A percentile compares a stretch with the other conserved stretches of the same genome.
These are phyloP conservation scores for Mycena venus DNA, from an alignment of 768 basidiomycete species.

Conservation along the genomic window DNA sequence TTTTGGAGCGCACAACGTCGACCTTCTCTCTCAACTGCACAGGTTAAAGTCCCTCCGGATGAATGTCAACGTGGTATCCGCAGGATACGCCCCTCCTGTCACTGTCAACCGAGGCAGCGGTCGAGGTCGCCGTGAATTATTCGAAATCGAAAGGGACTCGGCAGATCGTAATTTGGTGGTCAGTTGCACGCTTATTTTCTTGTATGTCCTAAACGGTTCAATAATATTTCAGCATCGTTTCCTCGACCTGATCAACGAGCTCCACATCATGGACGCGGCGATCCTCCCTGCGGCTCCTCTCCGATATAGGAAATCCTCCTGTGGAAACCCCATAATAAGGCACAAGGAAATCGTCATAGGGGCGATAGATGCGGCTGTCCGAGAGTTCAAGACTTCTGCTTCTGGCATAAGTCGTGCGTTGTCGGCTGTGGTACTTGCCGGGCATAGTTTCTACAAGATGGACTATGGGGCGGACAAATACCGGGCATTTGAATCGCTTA, in stretches of 20 bases:
- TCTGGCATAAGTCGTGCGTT: background rate
- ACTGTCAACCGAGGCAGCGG: background rate
- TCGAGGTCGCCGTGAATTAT: background rate
- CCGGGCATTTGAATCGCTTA: background rate
- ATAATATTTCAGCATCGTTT: background rate
- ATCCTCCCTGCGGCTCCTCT: background rate
- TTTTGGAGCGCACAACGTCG: conserved; percentile 8
- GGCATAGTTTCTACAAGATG: background rate
- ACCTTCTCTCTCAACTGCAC: background rate
- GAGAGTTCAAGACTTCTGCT: background rate
- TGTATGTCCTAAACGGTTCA: background rate
- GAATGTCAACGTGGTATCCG: background rate
- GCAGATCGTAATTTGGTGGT: background rate
- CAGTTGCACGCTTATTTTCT: background rate
- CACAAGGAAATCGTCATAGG: background rate
- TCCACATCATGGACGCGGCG: background rate
- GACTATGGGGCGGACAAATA: background rate
- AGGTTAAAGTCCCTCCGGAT: background rate
- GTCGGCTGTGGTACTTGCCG: background rate
- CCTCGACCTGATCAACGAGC: background rate
- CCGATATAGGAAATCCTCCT: too few relatives aligned
- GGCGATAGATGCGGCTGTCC: background rate
- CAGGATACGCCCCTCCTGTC: background rate
- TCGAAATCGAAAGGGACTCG: background rate
- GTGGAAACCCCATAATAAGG: background rate